A percentile compares a stretch with the other conserved stretches of the same genome.
phyloP scores from a whole-genome alignment of 2,329 filamentous ascomycete genomes.

The Ophiostoma triangulosporum region DNA sequence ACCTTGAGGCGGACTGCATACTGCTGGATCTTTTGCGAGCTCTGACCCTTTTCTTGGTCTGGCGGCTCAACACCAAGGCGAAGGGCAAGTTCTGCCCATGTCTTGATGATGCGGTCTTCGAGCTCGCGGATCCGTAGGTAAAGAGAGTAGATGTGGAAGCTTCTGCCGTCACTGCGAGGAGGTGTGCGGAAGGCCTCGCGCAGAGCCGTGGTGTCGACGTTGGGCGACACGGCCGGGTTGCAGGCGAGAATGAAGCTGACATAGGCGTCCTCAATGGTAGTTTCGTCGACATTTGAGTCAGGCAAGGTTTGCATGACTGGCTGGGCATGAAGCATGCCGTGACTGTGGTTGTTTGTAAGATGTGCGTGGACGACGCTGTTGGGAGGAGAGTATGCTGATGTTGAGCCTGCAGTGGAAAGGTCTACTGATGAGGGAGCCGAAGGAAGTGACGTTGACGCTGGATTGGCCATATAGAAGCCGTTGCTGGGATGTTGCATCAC shows the following conservation, averaged over 20 bases:
- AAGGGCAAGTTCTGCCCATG: slow-evolving; percentile 78
- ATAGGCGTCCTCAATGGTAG: slow-evolving; percentile 69
- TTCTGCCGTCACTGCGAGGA: slow-evolving; percentile 78
- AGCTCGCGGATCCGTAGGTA: slow-evolving; percentile 69
- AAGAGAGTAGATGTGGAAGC: slow-evolving; percentile 63
- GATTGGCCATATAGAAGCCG: slow-evolving; percentile 3
- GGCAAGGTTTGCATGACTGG: slow-evolving; percentile 35
- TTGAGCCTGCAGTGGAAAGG: background rate
- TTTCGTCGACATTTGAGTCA: slow-evolving; percentile 50
- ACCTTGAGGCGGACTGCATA: slow-evolving; percentile 89
- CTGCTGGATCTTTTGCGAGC: slow-evolving; percentile 86
- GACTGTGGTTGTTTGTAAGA: background rate
- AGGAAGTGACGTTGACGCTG: too few relatives aligned
- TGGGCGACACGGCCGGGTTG: slow-evolving; percentile 65
- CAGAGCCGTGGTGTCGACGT: slow-evolving; percentile 56
- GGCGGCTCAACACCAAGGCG: slow-evolving; percentile 82
- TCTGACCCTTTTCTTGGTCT: slow-evolving; percentile 68
- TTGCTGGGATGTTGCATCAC: slow-evolving; percentile 5
- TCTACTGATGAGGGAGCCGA: background rate
- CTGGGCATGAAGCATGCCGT: background rate
- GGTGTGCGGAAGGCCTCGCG: slow-evolving; percentile 65
- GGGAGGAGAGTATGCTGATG: background rate
- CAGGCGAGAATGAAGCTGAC: slow-evolving; percentile 79
- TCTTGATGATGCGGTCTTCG: slow-evolving; percentile 74
- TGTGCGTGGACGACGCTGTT: background rate